These are phyloP conservation scores for Pugionium dolabratum DNA, from an alignment of 345 rosid species.

Conservation along the genomic window DNA sequence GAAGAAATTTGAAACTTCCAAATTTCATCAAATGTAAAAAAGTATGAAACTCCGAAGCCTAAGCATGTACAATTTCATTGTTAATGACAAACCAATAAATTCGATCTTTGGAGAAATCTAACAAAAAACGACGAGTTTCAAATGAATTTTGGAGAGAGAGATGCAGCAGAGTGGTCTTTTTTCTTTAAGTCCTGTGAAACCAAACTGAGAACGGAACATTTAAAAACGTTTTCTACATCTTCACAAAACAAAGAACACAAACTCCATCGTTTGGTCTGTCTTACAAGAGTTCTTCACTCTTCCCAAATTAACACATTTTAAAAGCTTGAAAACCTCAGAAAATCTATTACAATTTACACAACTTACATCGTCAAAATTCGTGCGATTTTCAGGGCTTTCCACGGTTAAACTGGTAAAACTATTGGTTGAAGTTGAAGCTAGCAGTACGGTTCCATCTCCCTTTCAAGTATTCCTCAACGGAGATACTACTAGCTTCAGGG, in stretches of 20 bases:
- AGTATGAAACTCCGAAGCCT: too few species aligned
- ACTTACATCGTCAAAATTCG: conserved; percentile 22
- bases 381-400: not conserved
- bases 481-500: conserved; percentile 52
- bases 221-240: conserved; percentile 8
- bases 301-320: conserved; percentile 21
- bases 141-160: too few species aligned
- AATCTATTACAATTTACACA: conserved; percentile 38
- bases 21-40: too few species aligned
- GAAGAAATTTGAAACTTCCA: too few species aligned
- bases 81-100: too few species aligned
- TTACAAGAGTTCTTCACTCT: conserved; percentile 30
- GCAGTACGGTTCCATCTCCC: conserved; percentile 81
- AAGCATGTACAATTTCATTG: too few species aligned
- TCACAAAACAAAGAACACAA: conserved; percentile 16
- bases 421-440: conserved; percentile 58
- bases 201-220: not conserved
- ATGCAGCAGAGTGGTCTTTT: too few species aligned
- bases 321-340: conserved; percentile 23
- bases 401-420: conserved; percentile 32
- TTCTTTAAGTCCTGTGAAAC: too few species aligned
- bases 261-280: conserved; percentile 16
- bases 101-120: too few species aligned
- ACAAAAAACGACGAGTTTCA: too few species aligned
- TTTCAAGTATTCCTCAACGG: conserved; percentile 72